Evolutionary conservation across 805 yeast species (phyloP), one percentile per base, ranked within the genome.

Genomic region (Hanseniaspora nectarophila): DNA sequence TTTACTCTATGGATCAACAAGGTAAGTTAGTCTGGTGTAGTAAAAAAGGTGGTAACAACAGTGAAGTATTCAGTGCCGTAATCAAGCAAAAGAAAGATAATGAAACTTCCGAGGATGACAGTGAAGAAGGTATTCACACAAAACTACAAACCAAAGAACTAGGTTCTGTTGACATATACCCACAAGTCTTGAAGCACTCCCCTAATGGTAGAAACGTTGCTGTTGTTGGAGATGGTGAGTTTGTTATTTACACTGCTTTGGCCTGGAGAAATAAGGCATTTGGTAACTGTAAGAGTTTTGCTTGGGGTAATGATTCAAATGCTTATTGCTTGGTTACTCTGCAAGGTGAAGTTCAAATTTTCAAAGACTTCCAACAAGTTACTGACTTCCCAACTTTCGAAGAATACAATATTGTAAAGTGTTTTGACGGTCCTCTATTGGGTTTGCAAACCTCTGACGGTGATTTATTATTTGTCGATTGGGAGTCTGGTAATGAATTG

Each of bases 171-270:
- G 98, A 92, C 68, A 78, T 90, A 43, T 92, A 81, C 73, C 97
- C 98, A 50, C 83, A 85, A 56, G 76, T 84, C 55, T 74, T 92
- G 62, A 71, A 75, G 46, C 98, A 92, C 68, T 90, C 97, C 43
- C 97, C 97, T 57, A 92, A 92, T 65, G 99, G 99, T 57, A 80
- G 96, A 67, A 92, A 85, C 65, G 97, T 89, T 37, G 84, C 97
- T 26, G 96, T 92, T 46, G 83, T 90, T 43, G 99, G 99, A 63
- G 98, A 92, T 69, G 97, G 96, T 55, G 99, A 92, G 69, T 90
- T 87, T 66, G 86, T 90, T 60, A 82, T 92, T 51, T 92, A 90
- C 70, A 89, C 97, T 2, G 90, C 98, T 1, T 76, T 92, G 61
- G 97, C 97, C 1, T 92, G 98, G 98, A 80, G 98, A 72, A 88